Evolutionary conservation across 768 basidiomycete genomes (phyloP).

Genomic region (Lyophyllum shimeji): DNA sequence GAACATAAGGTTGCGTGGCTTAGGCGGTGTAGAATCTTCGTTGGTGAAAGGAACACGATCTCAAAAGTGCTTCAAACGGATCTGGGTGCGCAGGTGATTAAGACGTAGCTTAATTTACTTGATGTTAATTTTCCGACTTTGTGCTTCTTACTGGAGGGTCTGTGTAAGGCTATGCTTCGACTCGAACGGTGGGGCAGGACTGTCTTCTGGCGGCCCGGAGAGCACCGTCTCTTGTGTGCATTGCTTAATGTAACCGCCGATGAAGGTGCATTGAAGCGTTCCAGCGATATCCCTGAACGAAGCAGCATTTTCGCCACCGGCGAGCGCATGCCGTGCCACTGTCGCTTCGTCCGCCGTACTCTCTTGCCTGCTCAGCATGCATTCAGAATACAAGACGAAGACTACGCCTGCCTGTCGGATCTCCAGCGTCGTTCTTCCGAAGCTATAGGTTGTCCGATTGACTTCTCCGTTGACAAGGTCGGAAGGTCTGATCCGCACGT

Average conservation of each 20-base stretch:
- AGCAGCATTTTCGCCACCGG: no score
- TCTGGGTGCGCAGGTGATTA: conserved; percentile 5
- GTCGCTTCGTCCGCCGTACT: not conserved
- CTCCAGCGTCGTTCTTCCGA: not conserved
- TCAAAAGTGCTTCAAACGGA: not conserved
- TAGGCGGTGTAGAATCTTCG: not conserved
- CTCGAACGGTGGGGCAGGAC: not conserved
- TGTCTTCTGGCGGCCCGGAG: conserved; percentile 6
- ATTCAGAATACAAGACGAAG: not conserved
- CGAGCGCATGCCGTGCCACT: no score
- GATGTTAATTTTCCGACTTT: conserved; percentile 14
- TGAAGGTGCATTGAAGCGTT: not conserved
- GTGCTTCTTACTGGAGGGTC: not conserved
- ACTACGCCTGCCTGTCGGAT: not conserved
- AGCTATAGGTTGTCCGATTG: not conserved
- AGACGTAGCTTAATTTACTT: conserved; percentile 6
- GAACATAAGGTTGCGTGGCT: conserved; percentile 14
- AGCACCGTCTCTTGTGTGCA: not conserved
- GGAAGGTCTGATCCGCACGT: conserved; percentile 1
- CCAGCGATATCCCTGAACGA: no score
- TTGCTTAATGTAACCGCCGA: not conserved
- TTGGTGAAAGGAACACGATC: not conserved
- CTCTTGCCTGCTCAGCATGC: not conserved
- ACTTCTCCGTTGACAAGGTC: conserved; percentile 8
- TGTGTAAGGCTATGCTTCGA: not conserved